Evolutionary conservation across 2,329 filamentous ascomycete species (phyloP), one percentile per base, ranked within the genome.

Genomic region (Emergomyces pasteurianus): DNA sequence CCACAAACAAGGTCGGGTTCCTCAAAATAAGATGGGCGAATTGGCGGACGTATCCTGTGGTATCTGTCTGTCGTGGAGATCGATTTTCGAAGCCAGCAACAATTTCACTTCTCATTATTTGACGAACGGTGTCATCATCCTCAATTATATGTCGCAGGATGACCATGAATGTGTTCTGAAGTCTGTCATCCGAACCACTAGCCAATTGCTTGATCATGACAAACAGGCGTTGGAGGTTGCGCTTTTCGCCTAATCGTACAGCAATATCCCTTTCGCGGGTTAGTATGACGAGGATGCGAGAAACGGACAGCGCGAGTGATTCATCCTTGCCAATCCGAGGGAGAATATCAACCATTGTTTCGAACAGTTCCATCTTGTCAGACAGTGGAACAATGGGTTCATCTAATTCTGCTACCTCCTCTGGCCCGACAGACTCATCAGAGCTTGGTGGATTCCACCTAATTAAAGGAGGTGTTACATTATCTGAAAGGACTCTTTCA

Each of bases 201-300:
- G 90, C 86, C 62, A 97, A 83, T 72, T 97, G 92, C 73, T 95
- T 95, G 61, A 92, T 86, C 89, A 97, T 96, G 58, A 96, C 83
- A 74, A 99, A 97, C 26, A 99, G 79, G 34, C 90, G 84, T 70
- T 94, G 89, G 56, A 99, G 80, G 67, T 95, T 95, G 70, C 86
- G 88, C 77, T 91, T 96, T 71, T 96, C 88, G 5, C 90, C 89
- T 54, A 97, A 81, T 52, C 82, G 79, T 65, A 85, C 82, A 1
- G 94, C 92, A 63, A 95, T 80, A 16, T 83, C 79, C 58, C 90
- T 86, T 62, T 85, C 83, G 26, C 95, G 85, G 1, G 94, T 96
- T 36, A 99, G 79, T 63, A 96, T 91, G 36, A 95, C 89, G 40
- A 99, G 77, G 14, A 96, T 85, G 47, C 94, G 85, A 55, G 89